Percentiles rank a stretch among this genome's conserved stretches.
phyloP scores from a whole-genome alignment of 2,329 filamentous ascomycete genomes.

The Ophioceras dolichostomum region DNA sequence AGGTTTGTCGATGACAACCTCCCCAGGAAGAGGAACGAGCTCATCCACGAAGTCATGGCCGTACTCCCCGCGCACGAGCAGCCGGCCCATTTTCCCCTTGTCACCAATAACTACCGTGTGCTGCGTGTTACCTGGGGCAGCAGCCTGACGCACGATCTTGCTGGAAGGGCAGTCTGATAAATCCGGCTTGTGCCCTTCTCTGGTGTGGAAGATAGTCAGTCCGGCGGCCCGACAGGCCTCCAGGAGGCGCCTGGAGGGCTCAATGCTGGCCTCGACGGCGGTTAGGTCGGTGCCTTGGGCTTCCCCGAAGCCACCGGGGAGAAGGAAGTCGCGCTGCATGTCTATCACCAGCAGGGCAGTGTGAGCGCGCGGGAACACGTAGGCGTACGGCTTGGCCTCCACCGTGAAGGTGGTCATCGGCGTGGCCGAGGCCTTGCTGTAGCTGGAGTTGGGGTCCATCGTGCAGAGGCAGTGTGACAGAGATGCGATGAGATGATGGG shows the following conservation, averaged over 20 bases:
- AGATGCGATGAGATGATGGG: no score
- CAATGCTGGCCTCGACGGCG: constrained; percentile 24
- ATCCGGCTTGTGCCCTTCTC: constrained; percentile 38
- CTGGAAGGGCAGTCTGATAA: constrained; percentile 38
- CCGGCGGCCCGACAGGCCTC: constrained; percentile 22
- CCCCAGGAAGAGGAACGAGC: constrained; percentile 33
- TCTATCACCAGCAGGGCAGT: constrained; percentile 42
- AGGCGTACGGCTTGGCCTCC: constrained; percentile 15
- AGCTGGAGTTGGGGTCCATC: no score
- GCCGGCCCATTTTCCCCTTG: constrained; percentile 35
- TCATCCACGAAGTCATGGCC: constrained; percentile 44
- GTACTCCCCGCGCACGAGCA: constrained; percentile 39
- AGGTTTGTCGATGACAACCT: constrained; percentile 44
- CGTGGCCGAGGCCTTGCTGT: not conserved
- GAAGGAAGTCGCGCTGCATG: constrained; percentile 39
- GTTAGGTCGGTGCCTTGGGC: constrained; percentile 31
- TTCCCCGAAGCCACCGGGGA: constrained; percentile 33
- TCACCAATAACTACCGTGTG: constrained; percentile 34
- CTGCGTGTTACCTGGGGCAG: constrained; percentile 23
- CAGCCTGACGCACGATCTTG: constrained; percentile 34
- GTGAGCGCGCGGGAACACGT: constrained; percentile 21
- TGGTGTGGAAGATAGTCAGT: constrained; percentile 33
- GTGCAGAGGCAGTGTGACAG: no score
- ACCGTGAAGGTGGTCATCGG: constrained; percentile 5
- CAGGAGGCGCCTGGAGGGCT: constrained; percentile 27